A percentile compares a stretch with the other conserved stretches of the same genome.
These are phyloP conservation scores for Ogataea pignaliae DNA, from an alignment of 805 yeast genomes.

Conservation along the genomic window DNA sequence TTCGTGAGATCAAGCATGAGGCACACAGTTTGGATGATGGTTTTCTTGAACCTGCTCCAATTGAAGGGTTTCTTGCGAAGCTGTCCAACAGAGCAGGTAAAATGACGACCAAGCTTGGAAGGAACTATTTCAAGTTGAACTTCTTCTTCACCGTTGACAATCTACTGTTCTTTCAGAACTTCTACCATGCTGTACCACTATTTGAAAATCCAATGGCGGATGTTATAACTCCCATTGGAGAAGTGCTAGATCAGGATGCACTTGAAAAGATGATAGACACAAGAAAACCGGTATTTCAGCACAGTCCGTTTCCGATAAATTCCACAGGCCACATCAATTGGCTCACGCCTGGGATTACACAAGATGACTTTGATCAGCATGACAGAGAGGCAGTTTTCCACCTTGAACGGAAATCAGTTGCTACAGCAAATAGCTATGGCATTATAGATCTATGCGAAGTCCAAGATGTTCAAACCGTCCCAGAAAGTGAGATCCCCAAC, in stretches of 20 bases:
- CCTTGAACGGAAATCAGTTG: slow-evolving; percentile 54
- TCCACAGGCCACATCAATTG: slow-evolving; percentile 54
- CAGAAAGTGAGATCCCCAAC: slow-evolving; percentile 18
- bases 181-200: slow-evolving; percentile 60
- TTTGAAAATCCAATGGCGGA: slow-evolving; percentile 23
- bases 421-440: slow-evolving; percentile 53
- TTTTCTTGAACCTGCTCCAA: slow-evolving; percentile 56
- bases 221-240: slow-evolving; percentile 33
- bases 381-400: slow-evolving; percentile 65
- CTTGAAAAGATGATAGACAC: slow-evolving; percentile 1
- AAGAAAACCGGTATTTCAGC: slow-evolving; percentile 38
- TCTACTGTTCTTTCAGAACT: slow-evolving; percentile 53
- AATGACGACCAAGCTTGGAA: slow-evolving; percentile 20
- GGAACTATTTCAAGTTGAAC: slow-evolving; percentile 45
- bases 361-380: slow-evolving; percentile 38
- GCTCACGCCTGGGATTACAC: slow-evolving; percentile 40
- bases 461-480: slow-evolving; percentile 33
- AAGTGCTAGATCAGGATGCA: slow-evolving; percentile 8
- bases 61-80: slow-evolving; percentile 77
- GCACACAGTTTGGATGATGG: slow-evolving; percentile 29
- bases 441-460: slow-evolving; percentile 57
- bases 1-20: slow-evolving; percentile 44
- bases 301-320: slow-evolving; percentile 53
- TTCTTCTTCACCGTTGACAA: slow-evolving; percentile 65
- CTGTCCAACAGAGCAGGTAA: slow-evolving; percentile 48